phyloP scores from a whole-genome alignment of 768 basidiomycete genomes.

The Podaxis sp. region DNA sequence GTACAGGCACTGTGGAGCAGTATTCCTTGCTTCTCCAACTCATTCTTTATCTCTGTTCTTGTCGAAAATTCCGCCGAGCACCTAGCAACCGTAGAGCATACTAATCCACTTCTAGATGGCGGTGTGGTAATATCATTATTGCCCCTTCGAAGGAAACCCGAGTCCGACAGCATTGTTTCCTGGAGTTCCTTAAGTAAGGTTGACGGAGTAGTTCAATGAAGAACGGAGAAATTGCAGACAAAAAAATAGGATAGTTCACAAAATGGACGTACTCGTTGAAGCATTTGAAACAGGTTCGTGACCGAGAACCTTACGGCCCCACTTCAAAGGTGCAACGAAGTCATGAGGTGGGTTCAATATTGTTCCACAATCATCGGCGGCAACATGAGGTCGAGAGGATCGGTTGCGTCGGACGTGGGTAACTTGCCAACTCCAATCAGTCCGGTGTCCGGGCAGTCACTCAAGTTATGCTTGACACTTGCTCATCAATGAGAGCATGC shows the following conservation, averaged over 20 bases:
- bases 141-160: background rate
- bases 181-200: background rate
- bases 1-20: too few species aligned
- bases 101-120: too few species aligned
- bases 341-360: background rate
- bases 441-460: background rate
- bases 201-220: background rate
- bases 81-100: too few species aligned
- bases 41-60: too few species aligned
- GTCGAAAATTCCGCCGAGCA: too few species aligned
- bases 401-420: background rate
- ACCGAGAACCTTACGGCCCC: background rate
- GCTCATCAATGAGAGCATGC: background rate
- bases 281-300: too few species aligned
- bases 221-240: too few species aligned
- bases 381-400: background rate
- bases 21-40: too few species aligned
- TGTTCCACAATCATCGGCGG: background rate
- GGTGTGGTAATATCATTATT: background rate
- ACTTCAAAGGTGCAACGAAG: background rate
- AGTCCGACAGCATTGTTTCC: background rate
- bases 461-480: background rate
- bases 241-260: too few species aligned
- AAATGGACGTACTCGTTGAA: too few species aligned
- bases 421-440: background rate